Conservation (phyloP, 108 stramenopile genomes). For the Thalassiosira profunda region DNA sequence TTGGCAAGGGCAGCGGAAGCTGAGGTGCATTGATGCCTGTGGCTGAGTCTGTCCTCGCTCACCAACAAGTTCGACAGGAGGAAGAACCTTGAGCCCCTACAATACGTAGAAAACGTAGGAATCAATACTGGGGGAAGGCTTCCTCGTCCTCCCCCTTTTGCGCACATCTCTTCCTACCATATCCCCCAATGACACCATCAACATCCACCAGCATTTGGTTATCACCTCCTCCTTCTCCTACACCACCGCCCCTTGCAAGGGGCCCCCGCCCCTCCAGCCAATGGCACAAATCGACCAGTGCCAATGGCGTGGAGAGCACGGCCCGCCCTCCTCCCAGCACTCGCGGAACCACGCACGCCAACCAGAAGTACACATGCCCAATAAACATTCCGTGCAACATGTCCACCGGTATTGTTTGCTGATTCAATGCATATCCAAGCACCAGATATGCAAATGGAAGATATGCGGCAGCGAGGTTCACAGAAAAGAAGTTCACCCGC, state of each 20-base stretch:
- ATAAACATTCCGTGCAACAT: constrained; percentile 58
- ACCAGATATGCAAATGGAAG: constrained; percentile 34
- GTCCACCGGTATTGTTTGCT: constrained; percentile 30
- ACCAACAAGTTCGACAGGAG: too few species aligned
- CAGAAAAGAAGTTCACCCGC: constrained; percentile 32
- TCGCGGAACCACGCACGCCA: constrained; percentile 47
- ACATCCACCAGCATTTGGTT: constrained; percentile 35
- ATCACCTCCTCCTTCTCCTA: background rate
- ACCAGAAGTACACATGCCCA: constrained; percentile 52
- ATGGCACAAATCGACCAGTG: constrained; percentile 31
- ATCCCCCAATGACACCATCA: constrained; percentile 45
- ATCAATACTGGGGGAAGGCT: too few species aligned
- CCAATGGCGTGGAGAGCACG: constrained; percentile 23
- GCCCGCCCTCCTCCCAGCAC: constrained; percentile 34
- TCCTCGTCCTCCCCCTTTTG: too few species aligned
- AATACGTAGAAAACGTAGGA: too few species aligned
- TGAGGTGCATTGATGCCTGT: too few species aligned
- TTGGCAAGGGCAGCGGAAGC: too few species aligned
- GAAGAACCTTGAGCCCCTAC: too few species aligned
- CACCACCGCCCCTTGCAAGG: background rate
- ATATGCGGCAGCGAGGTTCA: constrained; percentile 22
- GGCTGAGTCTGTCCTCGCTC: too few species aligned
- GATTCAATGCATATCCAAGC: constrained; percentile 33
- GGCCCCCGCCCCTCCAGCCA: constrained; percentile 34
- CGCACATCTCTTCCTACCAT: too few species aligned